Evolutionary conservation across 257 asterid genomes (phyloP).

Genomic region (Przewalskia tangutica): DNA sequence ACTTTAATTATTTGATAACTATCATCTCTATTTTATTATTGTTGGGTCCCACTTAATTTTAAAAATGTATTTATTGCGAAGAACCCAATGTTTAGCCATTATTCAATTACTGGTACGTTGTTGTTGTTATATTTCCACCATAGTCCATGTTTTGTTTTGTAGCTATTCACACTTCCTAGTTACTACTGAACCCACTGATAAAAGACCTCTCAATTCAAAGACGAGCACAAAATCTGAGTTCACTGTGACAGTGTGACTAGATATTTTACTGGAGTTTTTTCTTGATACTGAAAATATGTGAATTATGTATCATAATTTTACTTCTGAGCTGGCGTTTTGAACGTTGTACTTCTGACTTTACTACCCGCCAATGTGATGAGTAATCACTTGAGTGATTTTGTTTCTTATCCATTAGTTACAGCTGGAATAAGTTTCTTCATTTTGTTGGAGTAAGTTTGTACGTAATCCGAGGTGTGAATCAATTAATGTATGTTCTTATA

Average conservation of each 20-base stretch:
- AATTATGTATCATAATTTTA: not conserved
- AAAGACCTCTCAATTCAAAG: not conserved
- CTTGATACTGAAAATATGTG: not conserved
- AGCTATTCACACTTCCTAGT: not conserved
- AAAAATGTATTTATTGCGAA: no score
- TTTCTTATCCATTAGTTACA: not conserved
- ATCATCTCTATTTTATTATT: no score
- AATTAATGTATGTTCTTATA: not conserved
- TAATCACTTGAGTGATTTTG: not conserved
- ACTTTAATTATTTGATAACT: no score
- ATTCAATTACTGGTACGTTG: no score
- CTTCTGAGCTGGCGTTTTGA: not conserved
- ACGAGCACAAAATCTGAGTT: not conserved
- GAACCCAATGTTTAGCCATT: no score
- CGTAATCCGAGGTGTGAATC: not conserved
- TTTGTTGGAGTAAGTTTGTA: not conserved
- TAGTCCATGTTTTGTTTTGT: not conserved
- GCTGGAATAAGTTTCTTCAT: not conserved
- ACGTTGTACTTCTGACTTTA: not conserved
- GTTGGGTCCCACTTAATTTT: no score
- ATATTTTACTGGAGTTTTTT: not conserved
- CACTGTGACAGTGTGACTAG: not conserved
- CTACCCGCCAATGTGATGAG: not conserved
- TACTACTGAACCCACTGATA: not conserved
- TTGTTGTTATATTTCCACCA: no score